These are phyloP conservation scores for Podospora pseudocomata DNA, from an alignment of 495 filamentous ascomycete genomes.

Conservation along the genomic window DNA sequence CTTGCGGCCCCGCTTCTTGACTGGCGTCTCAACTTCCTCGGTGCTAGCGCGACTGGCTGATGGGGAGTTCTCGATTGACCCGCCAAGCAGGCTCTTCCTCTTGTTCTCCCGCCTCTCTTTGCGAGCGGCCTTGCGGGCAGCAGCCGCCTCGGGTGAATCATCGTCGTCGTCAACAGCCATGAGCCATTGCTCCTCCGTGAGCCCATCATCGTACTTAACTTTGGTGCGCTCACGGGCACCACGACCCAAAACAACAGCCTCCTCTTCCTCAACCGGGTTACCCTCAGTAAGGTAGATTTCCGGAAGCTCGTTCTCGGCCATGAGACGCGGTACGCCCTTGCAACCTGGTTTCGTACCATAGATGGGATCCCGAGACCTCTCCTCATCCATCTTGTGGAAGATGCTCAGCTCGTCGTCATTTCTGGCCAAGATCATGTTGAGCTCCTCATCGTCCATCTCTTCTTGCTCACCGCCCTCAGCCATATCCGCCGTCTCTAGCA, in stretches of 20 bases:
- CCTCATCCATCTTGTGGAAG: conserved; percentile 76
- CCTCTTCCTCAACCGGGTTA: conserved; percentile 75
- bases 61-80: conserved; percentile 66
- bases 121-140: conserved; percentile 80
- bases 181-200: conserved; percentile 96
- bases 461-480: conserved; percentile 78
- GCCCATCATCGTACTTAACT: conserved; percentile 93
- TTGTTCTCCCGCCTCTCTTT: conserved; percentile 75
- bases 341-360: conserved; percentile 67
- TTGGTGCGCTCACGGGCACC: conserved; percentile 90
- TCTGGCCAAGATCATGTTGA: conserved; percentile 83
- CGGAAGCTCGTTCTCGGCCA: conserved; percentile 84
- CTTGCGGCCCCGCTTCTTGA: conserved; percentile 74
- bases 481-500: conserved; percentile 87
- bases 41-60: conserved; percentile 73
- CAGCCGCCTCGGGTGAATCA: conserved; percentile 87
- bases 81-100: conserved; percentile 42
- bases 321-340: conserved; percentile 68
- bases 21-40: conserved; percentile 58
- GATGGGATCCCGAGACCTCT: conserved; percentile 55
- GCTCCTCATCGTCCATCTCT: conserved; percentile 95
- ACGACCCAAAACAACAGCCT: conserved; percentile 73
- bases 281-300: conserved; percentile 90
- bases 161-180: conserved; percentile 94
- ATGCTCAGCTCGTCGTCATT: conserved; percentile 64